Evolutionary conservation across 768 basidiomycete genomes (phyloP), one percentile per base, ranked within the genome.

Genomic region (Mycena floridula): DNA sequence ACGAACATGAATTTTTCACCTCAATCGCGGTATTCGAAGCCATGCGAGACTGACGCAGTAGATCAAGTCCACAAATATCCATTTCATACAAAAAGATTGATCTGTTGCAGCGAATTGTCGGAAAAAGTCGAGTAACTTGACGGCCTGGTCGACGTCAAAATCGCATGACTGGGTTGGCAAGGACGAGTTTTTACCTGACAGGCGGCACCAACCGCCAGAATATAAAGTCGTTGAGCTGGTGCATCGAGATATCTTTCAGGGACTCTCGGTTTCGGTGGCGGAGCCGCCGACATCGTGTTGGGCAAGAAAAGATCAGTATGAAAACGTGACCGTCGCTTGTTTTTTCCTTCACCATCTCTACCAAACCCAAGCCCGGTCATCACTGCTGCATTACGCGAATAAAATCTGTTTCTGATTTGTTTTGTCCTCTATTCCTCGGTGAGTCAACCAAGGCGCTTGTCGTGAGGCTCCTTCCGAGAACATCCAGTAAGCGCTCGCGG

Each of bases 191-290:
- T 44, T 50, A 86, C 90, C 74, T 93, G 90, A 25, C 87, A 70
- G 2, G 91, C 69, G 30, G 82, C 74, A 7, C 83, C 86, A 21
- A 91, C 63, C 48, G 89, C 85, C 36, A 89, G 69, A 50, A 76
- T 75, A 55, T 93, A 89, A 5, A 88, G 73, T 40, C 92, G 73
- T 59, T 91, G 88, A 13, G 88, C 82, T 18, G 88, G 86, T 4
- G 81, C 68, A 56, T 88, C 85, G 24, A 92, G 52, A 57, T 80
- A 81, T 45, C 71, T 74, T 61, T 89, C 84, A 24, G 89, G 77
- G 41, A 95, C 18, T 35, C 32, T 13, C 18, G 32, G n/a, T n/a
- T n/a, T n/a, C n/a, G n/a, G n/a, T n/a, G n/a, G n/a, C n/a, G n/a
- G 32, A 15, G 32, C 13, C 32, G 13, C 32, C 7, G 32, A 35